A percentile compares a stretch with the other conserved stretches of the same genome.
These are phyloP conservation scores for Onygenales sp. DNA, from an alignment of 2,329 filamentous ascomycete species.

Conservation along the genomic window DNA sequence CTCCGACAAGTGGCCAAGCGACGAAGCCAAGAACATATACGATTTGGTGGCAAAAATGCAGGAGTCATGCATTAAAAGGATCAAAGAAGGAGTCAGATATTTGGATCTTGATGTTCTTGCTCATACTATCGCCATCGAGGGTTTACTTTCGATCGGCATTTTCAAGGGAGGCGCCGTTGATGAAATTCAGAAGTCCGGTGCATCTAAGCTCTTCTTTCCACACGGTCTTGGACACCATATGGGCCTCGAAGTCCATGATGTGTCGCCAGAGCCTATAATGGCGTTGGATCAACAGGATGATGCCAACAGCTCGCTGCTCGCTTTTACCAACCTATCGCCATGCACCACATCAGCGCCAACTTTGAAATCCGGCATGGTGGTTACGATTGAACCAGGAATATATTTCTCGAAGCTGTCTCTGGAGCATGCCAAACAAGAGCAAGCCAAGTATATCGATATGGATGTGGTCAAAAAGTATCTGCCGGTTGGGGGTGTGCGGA, in stretches of 20 bases:
- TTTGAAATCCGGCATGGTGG: conserved; percentile 45
- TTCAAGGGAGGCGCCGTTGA: conserved; percentile 54
- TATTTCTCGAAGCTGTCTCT: conserved; percentile 33
- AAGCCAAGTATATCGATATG: conserved; percentile 30
- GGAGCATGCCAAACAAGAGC: conserved; percentile 22
- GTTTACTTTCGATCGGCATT: conserved; percentile 66
- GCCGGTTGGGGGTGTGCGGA: conserved; percentile 34
- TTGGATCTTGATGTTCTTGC: conserved; percentile 73
- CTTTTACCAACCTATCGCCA: conserved; percentile 16
- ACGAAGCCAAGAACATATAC: conserved; percentile 66
- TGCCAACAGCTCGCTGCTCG: conserved; percentile 11
- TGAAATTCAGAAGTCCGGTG: conserved; percentile 28
- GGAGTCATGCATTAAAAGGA: conserved; percentile 59
- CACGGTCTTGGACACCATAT: conserved; percentile 51
- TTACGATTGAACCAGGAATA: conserved; percentile 47
- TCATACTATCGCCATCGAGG: conserved; percentile 72
- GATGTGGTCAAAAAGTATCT: conserved; percentile 30
- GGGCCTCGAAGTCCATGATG: conserved; percentile 36
- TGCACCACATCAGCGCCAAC: conserved; percentile 25
- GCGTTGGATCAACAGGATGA: conserved; percentile 13
- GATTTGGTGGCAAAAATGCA: conserved; percentile 83
- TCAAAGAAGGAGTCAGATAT: conserved; percentile 68
- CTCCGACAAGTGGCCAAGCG: conserved; percentile 49
- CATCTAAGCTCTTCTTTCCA: conserved; percentile 31
- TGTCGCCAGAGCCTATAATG: conserved; percentile 26